These are phyloP conservation scores for Pythium aphanidermatum DNA, from an alignment of 352 stramenopile genomes.

Conservation along the genomic window DNA sequence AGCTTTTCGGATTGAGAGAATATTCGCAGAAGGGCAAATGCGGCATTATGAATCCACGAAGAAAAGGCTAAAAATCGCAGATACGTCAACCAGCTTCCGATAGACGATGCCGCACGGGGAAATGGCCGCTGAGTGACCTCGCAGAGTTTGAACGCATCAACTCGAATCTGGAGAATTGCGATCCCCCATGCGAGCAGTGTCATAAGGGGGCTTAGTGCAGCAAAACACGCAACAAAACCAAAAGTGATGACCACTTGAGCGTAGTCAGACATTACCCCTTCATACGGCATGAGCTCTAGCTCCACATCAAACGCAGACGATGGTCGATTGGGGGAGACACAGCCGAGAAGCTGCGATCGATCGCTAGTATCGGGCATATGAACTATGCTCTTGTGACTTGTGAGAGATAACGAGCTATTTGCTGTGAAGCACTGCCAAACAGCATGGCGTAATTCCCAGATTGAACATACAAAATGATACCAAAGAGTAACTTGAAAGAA, in stretches of 20 bases:
- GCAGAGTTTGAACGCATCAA: conserved; percentile 62
- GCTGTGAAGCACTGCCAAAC: too few species aligned
- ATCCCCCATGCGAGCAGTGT: conserved; percentile 41
- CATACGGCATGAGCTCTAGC: conserved; percentile 39
- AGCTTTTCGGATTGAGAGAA: too few species aligned
- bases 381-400: not conserved
- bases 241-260: conserved; percentile 58
- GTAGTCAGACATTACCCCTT: conserved; percentile 75
- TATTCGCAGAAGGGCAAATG: too few species aligned
- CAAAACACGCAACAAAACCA: conserved; percentile 65
- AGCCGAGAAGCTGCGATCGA: conserved; percentile 1
- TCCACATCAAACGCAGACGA: conserved; percentile 22
- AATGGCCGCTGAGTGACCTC: conserved; percentile 58
- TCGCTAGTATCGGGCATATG: too few species aligned
- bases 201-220: conserved; percentile 31
- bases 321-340: not conserved
- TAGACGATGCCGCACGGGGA: conserved; percentile 33
- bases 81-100: conserved; percentile 60
- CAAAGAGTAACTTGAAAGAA: conserved; percentile 18
- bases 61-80: conserved; percentile 45
- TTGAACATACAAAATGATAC: conserved; percentile 19
- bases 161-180: conserved; percentile 49
- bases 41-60: conserved; percentile 48
- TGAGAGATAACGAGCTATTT: too few species aligned
- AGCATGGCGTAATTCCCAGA: conserved; percentile 30